Evolutionary conservation across 1,139 yeast genomes (phyloP), one percentile per base, ranked within the genome.

Genomic region (Suhomyces bribrorum): DNA sequence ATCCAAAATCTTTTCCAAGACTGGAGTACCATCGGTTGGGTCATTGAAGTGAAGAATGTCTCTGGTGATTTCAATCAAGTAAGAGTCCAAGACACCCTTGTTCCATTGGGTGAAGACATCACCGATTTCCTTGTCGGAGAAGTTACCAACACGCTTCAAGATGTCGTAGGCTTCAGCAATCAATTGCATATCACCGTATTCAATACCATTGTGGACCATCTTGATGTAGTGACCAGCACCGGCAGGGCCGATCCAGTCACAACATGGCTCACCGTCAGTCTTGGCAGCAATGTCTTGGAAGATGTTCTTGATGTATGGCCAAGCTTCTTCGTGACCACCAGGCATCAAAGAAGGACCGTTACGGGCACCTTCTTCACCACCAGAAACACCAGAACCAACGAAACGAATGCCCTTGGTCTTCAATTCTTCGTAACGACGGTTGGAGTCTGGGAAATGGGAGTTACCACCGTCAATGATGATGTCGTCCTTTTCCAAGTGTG

Each of bases 351-450:
- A 90, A 48, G 98, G 98, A 64, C 98, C 98, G 69, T 86, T 80
- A 76, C 98, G 88, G 59, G 98, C 98, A 80, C 98, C 98, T 70
- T 92, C 98, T 75, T 92, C 98, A 77, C 98, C 98, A 73, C 98
- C 98, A 57, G 97, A 92, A 50, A 92, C 98, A 85, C 98, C 98
- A 49, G 96, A 88, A 59, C 98, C 98, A 51, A 92, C 98, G 59
- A 89, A 92, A 53, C 83, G 75, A 62, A 90, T 83, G 36, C 96
- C 97, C 78, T 90, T 83, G 47, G 70, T 72, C 69, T 86, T 83
- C 66, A 92, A 81, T 61, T 88, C 95, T 42, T 79, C 94, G 77
- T 72, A 88, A 74, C 98, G 88, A 75, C 98, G 89, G 85, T 89
- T 89, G 45, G 97, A 69, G 74, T 92, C 98, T 68, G 97, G 96